Evolutionary conservation across 2,329 filamentous ascomycete genomes (phyloP).

Genomic region (Neopestalotiopsis rosae): DNA sequence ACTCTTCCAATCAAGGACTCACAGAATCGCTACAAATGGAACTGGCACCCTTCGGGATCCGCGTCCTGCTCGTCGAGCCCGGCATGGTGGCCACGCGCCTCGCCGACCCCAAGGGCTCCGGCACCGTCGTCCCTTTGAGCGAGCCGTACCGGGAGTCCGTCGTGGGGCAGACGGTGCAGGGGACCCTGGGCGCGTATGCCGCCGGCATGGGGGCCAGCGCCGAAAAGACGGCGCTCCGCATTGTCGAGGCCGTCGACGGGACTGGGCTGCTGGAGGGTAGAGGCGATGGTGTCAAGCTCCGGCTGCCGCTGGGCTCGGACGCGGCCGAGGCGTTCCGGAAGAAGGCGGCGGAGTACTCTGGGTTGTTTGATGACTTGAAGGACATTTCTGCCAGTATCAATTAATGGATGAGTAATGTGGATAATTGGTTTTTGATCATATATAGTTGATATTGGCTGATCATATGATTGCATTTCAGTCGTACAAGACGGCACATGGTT

Average conservation of each 20-base stretch:
- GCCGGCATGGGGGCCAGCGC: constrained; percentile 18
- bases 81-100: constrained; percentile 29
- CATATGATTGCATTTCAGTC: background rate
- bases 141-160: constrained; percentile 27
- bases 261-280: constrained; percentile 28
- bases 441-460: too few species aligned
- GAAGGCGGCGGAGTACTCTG: constrained; percentile 12
- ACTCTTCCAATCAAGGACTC: constrained; percentile 22
- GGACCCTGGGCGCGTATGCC: constrained; percentile 12
- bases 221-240: constrained; percentile 24
- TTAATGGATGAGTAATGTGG: background rate
- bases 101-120: constrained; percentile 21
- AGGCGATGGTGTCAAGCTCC: constrained; percentile 18
- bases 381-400: background rate
- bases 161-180: constrained; percentile 19
- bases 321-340: constrained; percentile 13
- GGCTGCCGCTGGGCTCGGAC: constrained; percentile 23
- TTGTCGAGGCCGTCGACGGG: constrained; percentile 31
- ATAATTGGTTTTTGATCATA: background rate
- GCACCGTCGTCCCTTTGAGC: constrained; percentile 23
- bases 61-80: constrained; percentile 30
- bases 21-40: constrained; percentile 31
- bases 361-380: background rate
- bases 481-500: too few species aligned
- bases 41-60: constrained; percentile 30